Base-by-base conservation (phyloP, 495 filamentous ascomycete species). In the Aspergillus cristatus region DNA sequence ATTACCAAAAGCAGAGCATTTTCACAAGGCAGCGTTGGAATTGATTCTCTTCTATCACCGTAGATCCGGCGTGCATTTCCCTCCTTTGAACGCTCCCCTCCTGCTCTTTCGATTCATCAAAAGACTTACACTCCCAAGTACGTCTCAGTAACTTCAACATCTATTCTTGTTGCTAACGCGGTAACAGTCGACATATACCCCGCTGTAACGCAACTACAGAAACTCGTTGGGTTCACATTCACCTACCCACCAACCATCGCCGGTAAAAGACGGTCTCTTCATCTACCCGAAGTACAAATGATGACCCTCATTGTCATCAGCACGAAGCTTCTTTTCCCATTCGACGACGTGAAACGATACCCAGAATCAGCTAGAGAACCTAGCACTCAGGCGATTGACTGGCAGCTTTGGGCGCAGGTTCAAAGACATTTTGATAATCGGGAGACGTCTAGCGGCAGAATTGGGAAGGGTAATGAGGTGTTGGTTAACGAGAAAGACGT, bases 121-220 rank as follows among this genome's bases (percentile, higher is more conserved):
- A 43, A 71, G 82, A 32, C 67, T 97, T 16, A 76, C 81, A 7
- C 64, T 98, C 14, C 91, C 91, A 29, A 53, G 85, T 90, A 76
- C 41, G 74, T 51, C 13, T n/a, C 16, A 12, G 7, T 16, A 24
- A 16, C 17, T 35, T 38, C 20, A 7, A 29, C 20, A 12, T 11
- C 7, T 14, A 24, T 16, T 32, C 13, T 3, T 5, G 5, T 18
- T 41, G 34, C 56, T 55, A 50, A 56, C 30, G 1, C 16, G 0
- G 7, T 25, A n/a, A n/a, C 33, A 81, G 75, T 84, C 38, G 82
- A 91, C 41, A 58, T 90, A 4, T 86, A 86, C 45, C 65, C 70
- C 11, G 65, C 68, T 3, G 74, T 73, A 7, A 76, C 72, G 32
- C 68, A 68, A 14, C 61, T 94, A 10, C 71, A 75, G 7, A 47